A percentile compares a stretch with the other conserved stretches of the same genome.
Conservation (phyloP, 306 rosid species). For the Cucumis melo region DNA sequence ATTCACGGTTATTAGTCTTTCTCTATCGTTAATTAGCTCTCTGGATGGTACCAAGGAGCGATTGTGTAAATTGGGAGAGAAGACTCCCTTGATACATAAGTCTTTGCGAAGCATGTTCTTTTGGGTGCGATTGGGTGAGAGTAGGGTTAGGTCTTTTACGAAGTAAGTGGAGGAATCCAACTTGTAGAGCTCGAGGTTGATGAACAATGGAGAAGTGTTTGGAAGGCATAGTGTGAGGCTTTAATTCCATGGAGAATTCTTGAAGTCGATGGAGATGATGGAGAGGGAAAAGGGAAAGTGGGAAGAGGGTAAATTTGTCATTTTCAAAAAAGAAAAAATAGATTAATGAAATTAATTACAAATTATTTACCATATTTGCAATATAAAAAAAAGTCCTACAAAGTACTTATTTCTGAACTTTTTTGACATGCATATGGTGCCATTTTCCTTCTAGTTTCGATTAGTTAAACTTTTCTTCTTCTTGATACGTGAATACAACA, state of each 20-base stretch:
- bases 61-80: constrained; percentile 21
- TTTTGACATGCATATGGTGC: too few relatives aligned
- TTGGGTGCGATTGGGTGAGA: not conserved
- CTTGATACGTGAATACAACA: too few relatives aligned
- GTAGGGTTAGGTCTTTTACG: not conserved
- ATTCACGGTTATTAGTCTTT: not conserved
- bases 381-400: too few relatives aligned
- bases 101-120: constrained; percentile 22
- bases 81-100: constrained; percentile 53
- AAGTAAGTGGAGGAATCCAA: not conserved
- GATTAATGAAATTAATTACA: too few relatives aligned
- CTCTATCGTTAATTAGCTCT: not conserved
- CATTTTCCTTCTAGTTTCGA: too few relatives aligned
- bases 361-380: too few relatives aligned
- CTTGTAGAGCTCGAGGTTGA: constrained; percentile 3
- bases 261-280: not conserved
- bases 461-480: too few relatives aligned
- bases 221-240: constrained; percentile 13
- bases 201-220: not conserved
- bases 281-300: not conserved
- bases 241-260: constrained; percentile 25
- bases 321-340: too few relatives aligned
- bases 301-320: not conserved
- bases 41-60: not conserved
- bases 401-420: too few relatives aligned